Base-by-base conservation (phyloP, 805 yeast genomes). In the Kazachstania martiniae region DNA sequence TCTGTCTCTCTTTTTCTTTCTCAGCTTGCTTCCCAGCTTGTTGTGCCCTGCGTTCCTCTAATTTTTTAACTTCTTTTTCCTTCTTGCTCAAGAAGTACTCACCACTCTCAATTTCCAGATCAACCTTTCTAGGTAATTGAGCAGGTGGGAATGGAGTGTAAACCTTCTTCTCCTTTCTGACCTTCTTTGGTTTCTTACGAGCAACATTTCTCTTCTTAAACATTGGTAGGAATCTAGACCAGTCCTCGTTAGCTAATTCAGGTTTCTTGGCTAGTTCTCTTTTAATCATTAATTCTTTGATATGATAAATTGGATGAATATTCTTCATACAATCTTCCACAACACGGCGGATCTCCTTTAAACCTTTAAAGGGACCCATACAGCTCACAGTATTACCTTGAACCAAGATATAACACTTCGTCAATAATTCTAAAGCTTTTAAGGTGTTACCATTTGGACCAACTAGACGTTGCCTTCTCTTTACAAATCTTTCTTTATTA, bases 61-160 rank as follows among this genome's bases (percentile, higher is more conserved):
- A 63, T 42, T 75, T 74, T 57, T 72, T 77, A 44, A 66, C 62
- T 38, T 73, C 78, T 66, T 84, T 85, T 50, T 87, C 94, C 49
- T 66, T 73, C 65, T 84, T 81, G 39, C 85, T 82, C 63, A 91
- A 68, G 74, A 91, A 91, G 63, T 85, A 91, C 60, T 91, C 98
- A 73, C 98, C 98, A 66, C 93, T 77, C 61, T 91, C 98, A 60
- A 91, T 86, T 65, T 86, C 94, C 56, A 87, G 65, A 72, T 91
- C 98, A 60, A 91, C 68, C 82, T 91, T 87, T 68, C 97, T 80
- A 53, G 97, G 98, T 44, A 75, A 73, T 62, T 84, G 98, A 32
- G 84, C 82, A 47, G 98, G 97, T 64, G 98, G 98, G 86, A 91
- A 91, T 54, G 98, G 97, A 21, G 98, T 91, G 72, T 89, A 89